These are phyloP conservation scores for Meripilus lineatus DNA, from an alignment of 1,284 basidiomycete species.

Conservation along the genomic window DNA sequence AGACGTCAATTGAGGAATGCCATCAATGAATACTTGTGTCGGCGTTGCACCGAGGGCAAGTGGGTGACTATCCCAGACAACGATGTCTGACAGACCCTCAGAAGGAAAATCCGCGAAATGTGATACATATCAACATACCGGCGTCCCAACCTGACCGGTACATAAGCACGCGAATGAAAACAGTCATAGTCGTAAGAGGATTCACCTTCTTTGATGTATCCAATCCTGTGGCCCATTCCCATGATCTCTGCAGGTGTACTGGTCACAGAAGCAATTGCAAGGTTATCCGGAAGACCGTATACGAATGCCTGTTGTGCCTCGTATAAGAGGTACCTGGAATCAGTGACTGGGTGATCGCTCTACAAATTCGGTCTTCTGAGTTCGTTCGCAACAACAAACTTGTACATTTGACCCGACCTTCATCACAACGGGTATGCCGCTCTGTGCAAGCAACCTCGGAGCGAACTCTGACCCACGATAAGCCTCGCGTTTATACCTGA, in stretches of 20 bases:
- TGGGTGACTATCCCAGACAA: slow-evolving; percentile 88
- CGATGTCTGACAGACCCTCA: slow-evolving; percentile 50
- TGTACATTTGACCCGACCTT: slow-evolving; percentile 41
- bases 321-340: slow-evolving; percentile 61
- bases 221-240: slow-evolving; percentile 65
- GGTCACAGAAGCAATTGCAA: slow-evolving; percentile 56
- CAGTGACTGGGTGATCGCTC: slow-evolving; percentile 66
- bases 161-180: no score
- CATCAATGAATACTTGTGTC: slow-evolving; percentile 67
- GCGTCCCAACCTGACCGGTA: slow-evolving; percentile 26
- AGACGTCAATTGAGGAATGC: slow-evolving; percentile 50
- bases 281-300: slow-evolving; percentile 42
- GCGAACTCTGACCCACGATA: slow-evolving; percentile 79
- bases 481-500: slow-evolving; percentile 72
- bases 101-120: not conserved
- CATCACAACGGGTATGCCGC: slow-evolving; percentile 64
- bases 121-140: slow-evolving; percentile 14
- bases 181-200: slow-evolving; percentile 30
- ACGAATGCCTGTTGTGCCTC: slow-evolving; percentile 71
- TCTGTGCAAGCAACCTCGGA: slow-evolving; percentile 62
- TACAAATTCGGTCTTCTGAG: slow-evolving; percentile 19
- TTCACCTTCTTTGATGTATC: slow-evolving; percentile 48
- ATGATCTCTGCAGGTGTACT: slow-evolving; percentile 56
- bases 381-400: not conserved
- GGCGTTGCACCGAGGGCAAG: slow-evolving; percentile 70